Evolutionary conservation across 2,329 filamentous ascomycete genomes (phyloP).

Genomic region (Trichoderma cornu-damae): DNA sequence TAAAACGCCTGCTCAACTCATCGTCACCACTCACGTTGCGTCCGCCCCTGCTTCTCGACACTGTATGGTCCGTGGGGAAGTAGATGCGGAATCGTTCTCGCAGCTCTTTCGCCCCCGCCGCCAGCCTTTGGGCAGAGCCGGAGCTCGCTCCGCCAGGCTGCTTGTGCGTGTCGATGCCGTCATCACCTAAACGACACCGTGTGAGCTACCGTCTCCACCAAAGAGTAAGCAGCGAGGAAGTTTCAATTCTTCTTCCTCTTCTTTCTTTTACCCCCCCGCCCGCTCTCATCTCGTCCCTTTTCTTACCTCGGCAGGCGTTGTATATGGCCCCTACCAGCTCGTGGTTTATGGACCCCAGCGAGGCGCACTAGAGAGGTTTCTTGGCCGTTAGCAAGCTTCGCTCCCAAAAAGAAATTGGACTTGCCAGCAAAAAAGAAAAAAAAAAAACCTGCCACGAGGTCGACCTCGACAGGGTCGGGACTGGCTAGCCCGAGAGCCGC

Average conservation of each 20-base stretch:
- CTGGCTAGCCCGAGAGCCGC: constrained; percentile 56
- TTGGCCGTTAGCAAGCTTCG: constrained; percentile 6
- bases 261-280: too few species aligned
- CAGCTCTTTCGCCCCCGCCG: constrained; percentile 25
- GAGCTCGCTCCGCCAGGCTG: constrained; percentile 30
- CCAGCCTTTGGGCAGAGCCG: constrained; percentile 24
- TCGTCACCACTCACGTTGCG: constrained; percentile 40
- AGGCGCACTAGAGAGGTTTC: constrained; percentile 63
- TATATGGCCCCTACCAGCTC: constrained; percentile 58
- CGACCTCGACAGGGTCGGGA: constrained; percentile 55
- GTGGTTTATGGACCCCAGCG: constrained; percentile 69
- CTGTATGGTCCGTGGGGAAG: constrained; percentile 71
- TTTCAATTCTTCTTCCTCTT: too few species aligned
- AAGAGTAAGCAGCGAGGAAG: not conserved
- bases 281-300: too few species aligned
- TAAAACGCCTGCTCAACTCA: not conserved
- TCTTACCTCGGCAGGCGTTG: constrained; percentile 50
- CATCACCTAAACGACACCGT: constrained; percentile 28
- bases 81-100: constrained; percentile 63
- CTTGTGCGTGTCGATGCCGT: constrained; percentile 43
- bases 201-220: not conserved
- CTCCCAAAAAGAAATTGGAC: too few species aligned
- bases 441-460: constrained; percentile 60
- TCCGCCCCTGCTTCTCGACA: constrained; percentile 60
- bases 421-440: too few species aligned